Evolutionary conservation across 2,329 filamentous ascomycete genomes (phyloP).

Genomic region (Biscogniauxia mediterranea): DNA sequence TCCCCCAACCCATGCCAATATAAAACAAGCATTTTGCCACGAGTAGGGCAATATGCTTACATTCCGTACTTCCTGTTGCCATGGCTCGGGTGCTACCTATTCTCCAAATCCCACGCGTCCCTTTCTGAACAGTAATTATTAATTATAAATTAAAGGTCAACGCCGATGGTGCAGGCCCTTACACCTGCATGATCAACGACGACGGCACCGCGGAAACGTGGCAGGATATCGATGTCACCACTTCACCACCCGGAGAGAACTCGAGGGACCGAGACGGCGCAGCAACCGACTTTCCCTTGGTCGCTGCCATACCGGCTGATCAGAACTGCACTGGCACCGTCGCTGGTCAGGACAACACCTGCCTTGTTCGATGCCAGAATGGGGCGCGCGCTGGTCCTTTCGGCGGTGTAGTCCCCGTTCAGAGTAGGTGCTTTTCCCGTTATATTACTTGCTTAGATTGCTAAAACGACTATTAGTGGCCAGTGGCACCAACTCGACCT

Average conservation of each 20-base stretch:
- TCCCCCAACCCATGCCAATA: not conserved
- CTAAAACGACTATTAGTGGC: conserved; percentile 26
- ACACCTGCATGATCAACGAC: conserved; percentile 62
- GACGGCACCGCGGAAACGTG: conserved; percentile 56
- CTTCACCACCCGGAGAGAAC: conserved; percentile 50
- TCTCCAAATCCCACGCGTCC: too few species aligned
- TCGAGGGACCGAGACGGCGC: conserved; percentile 45
- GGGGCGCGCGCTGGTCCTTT: conserved; percentile 60
- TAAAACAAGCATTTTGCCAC: not conserved
- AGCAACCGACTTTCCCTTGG: conserved; percentile 49
- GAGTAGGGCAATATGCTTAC: not conserved
- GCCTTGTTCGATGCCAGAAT: conserved; percentile 63
- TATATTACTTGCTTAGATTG: not conserved
- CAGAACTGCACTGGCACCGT: conserved; percentile 59
- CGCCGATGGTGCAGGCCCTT: conserved; percentile 64
- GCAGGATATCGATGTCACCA: conserved; percentile 53
- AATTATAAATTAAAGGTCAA: conserved; percentile 44
- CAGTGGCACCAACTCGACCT: conserved; percentile 16
- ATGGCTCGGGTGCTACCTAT: not conserved
- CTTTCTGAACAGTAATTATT: too few species aligned
- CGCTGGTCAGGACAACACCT: conserved; percentile 57
- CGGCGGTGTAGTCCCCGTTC: conserved; percentile 58
- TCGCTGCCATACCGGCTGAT: conserved; percentile 53
- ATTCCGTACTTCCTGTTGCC: not conserved
- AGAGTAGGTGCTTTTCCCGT: conserved; percentile 34